These are phyloP conservation scores for Ophiognomonia clavigignenti-juglandacearum DNA, from an alignment of 2,329 filamentous ascomycete genomes.

Conservation along the genomic window DNA sequence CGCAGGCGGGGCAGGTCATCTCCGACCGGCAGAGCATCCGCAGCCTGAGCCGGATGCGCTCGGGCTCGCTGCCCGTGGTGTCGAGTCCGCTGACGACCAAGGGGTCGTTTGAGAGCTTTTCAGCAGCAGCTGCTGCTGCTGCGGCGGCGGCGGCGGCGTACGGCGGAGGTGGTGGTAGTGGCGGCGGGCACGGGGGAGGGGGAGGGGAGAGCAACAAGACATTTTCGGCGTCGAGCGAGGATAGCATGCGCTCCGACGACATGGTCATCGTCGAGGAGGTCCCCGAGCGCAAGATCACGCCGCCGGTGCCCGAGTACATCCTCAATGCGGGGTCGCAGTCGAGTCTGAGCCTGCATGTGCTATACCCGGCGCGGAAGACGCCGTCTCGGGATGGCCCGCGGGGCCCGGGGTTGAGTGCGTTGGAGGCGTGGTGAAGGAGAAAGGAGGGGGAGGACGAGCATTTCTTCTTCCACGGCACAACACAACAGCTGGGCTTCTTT, in stretches of 20 bases:
- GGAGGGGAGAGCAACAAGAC: neutral
- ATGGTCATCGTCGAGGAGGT: slow-evolving; percentile 17
- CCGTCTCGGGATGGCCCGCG: slow-evolving; percentile 21
- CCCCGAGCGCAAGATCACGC: slow-evolving; percentile 47
- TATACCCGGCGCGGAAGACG: slow-evolving; percentile 38
- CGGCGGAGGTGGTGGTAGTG: no score
- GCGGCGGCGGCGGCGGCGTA: no score
- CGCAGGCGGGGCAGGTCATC: slow-evolving; percentile 62
- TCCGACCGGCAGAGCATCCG: slow-evolving; percentile 46
- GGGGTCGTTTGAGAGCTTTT: slow-evolving; percentile 45
- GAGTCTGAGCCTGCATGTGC: slow-evolving; percentile 44
- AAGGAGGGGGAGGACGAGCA: no score
- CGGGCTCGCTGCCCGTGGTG: slow-evolving; percentile 45
- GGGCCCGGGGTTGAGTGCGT: slow-evolving; percentile 15
- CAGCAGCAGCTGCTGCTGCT: no score
- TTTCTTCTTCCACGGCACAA: no score
- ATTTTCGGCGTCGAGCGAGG: slow-evolving; percentile 16
- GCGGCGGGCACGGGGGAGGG: slow-evolving; percentile 19
- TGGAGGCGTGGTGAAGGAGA: no score
- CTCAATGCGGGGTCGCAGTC: slow-evolving; percentile 47
- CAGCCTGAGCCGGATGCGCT: slow-evolving; percentile 49
- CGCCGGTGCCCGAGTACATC: slow-evolving; percentile 59
- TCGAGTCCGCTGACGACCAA: slow-evolving; percentile 46
- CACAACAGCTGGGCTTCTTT: no score
- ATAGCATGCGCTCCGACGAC: slow-evolving; percentile 19